phyloP scores from a whole-genome alignment of 1,284 basidiomycete species.

The Boletus albobrunnescens region DNA sequence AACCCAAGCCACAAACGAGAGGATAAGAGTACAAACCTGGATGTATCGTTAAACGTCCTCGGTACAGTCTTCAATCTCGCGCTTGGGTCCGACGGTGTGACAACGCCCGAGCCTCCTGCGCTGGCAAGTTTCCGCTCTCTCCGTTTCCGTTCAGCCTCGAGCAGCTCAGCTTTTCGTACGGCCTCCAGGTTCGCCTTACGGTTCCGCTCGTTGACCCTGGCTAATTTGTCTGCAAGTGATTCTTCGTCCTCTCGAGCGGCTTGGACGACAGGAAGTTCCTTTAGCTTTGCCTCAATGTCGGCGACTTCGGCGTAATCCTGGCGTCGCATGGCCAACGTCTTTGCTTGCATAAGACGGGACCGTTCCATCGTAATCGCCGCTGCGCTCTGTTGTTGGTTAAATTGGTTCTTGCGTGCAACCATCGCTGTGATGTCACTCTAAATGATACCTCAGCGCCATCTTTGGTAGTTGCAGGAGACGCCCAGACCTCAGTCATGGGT shows the following conservation, averaged over 20 bases:
- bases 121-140: slow-evolving; percentile 56
- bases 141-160: slow-evolving; percentile 60
- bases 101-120: slow-evolving; percentile 40
- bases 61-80: slow-evolving; percentile 59
- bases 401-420: slow-evolving; percentile 60
- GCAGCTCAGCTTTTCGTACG: slow-evolving; percentile 72
- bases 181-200: slow-evolving; percentile 75
- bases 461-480: slow-evolving; percentile 1
- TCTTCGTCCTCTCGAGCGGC: slow-evolving; percentile 36
- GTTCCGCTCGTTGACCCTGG: slow-evolving; percentile 86
- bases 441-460: slow-evolving; percentile 7
- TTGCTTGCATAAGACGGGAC: slow-evolving; percentile 60
- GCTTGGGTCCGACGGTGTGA: slow-evolving; percentile 54
- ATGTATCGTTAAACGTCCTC: slow-evolving; percentile 46
- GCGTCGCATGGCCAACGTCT: slow-evolving; percentile 67
- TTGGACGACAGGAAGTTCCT: slow-evolving; percentile 40
- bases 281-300: slow-evolving; percentile 59
- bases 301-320: slow-evolving; percentile 61
- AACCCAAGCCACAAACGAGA: slow-evolving; percentile 12
- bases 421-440: slow-evolving; percentile 70
- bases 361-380: slow-evolving; percentile 52
- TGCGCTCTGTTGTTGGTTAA: slow-evolving; percentile 44
- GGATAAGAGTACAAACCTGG: slow-evolving; percentile 43
- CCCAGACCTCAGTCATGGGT: slow-evolving; percentile 69
- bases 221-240: slow-evolving; percentile 53